A percentile compares a stretch with the other conserved stretches of the same genome.
phyloP scores from a whole-genome alignment of 495 filamentous ascomycete genomes.

The Tuber aestivum region DNA sequence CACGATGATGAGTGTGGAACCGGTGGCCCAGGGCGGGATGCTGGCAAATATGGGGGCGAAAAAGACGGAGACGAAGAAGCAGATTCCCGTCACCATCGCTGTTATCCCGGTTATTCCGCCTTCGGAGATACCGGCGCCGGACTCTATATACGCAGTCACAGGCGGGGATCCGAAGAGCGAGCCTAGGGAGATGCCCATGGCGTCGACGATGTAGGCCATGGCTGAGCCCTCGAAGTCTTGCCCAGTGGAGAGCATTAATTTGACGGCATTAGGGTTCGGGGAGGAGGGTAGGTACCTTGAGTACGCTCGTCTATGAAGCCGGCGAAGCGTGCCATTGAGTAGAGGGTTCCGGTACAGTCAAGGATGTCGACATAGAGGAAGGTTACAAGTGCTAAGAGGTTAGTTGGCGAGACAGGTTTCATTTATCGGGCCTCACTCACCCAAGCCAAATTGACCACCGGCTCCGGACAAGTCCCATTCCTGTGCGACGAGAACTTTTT shows the following conservation, averaged over 20 bases:
- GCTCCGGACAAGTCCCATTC: slow-evolving; percentile 61
- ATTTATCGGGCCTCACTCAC: slow-evolving; percentile 37
- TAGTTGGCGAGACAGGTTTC: slow-evolving; percentile 7
- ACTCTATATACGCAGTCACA: slow-evolving; percentile 77
- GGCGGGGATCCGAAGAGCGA: slow-evolving; percentile 67
- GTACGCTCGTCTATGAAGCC: slow-evolving; percentile 57
- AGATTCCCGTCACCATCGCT: slow-evolving; percentile 65
- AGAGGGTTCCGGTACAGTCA: slow-evolving; percentile 59
- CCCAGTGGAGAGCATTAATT: slow-evolving; percentile 24
- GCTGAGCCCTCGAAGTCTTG: slow-evolving; percentile 72
- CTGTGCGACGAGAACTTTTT: slow-evolving; percentile 58
- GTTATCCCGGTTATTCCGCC: slow-evolving; percentile 77
- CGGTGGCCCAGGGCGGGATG: slow-evolving; percentile 78
- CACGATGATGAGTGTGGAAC: slow-evolving; percentile 72
- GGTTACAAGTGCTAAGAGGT: slow-evolving; percentile 59
- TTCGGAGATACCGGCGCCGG: slow-evolving; percentile 76
- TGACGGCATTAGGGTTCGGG: slow-evolving; percentile 4
- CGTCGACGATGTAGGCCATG: slow-evolving; percentile 72
- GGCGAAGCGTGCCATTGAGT: slow-evolving; percentile 76
- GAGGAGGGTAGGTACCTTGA: slow-evolving; percentile 22
- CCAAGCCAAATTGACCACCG: slow-evolving; percentile 63
- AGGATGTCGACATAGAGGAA: slow-evolving; percentile 82
- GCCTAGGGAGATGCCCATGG: slow-evolving; percentile 69
- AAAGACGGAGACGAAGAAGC: slow-evolving; percentile 81
- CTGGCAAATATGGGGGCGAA: slow-evolving; percentile 81